Base-by-base conservation (phyloP, 169 alveolate species). In the Plasmodium chabaudi region DNA sequence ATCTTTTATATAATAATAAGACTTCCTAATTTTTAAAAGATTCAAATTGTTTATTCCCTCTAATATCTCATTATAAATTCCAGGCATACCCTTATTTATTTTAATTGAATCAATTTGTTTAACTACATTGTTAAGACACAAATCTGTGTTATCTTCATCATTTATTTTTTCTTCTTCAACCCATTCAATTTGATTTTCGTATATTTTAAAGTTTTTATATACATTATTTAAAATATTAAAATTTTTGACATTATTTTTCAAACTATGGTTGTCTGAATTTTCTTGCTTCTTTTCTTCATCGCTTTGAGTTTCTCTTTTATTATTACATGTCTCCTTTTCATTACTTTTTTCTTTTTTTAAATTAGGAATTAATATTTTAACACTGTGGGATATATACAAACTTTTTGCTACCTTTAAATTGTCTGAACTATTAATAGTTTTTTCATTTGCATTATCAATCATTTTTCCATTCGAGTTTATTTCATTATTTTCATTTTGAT, bases 331-430 rank as follows among this genome's bases (percentile, higher is more conserved):
- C 13, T 49, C 59, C 59, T 49, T 10, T 49, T 49, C 59, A 49
- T 49, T 49, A 44, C 9, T 59, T 15, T 67, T n/a, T 7, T 15
- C 34, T 69, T n/a, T 6, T 5, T 49, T 19, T 69, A 21, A 47
- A 23, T 57, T 47, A 6, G 88, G 88, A 10, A 56, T 17, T 77
- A 77, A 77, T 77, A 77, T 77, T 77, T 77, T 63, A 68, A 77
- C n/a, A 57, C 70, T 77, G 21, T 77, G 88, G 59, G 63, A 64
- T 19, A 77, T 77, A n/a, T 77, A 77, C 15, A 75, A 23, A 23
- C 39, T 77, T 57, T 77, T 77, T 42, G 88, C 49, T 6, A 77
- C n/a, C 9, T 46, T 6, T 15, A 77, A 63, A 23, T 77, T 77
- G 10, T 34, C 39, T 42, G 70, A 12, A 57, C 23, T 15, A 17